These are phyloP conservation scores for Thecaphora frezii DNA, from an alignment of 1,284 basidiomycete species.

Conservation along the genomic window DNA sequence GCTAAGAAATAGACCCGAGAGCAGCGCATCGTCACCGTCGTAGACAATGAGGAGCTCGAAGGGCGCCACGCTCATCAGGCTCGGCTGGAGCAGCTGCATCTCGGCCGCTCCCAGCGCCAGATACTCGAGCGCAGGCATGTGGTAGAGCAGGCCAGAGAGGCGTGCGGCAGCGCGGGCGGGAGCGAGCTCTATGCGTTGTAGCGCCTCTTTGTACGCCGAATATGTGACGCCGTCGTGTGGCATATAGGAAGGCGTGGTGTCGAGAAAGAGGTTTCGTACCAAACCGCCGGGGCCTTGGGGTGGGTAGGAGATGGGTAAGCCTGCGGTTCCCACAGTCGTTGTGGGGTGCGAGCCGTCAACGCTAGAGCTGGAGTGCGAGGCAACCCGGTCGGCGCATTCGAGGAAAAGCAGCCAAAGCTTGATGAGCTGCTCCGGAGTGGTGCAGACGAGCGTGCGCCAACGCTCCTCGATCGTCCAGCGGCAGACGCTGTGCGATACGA, in stretches of 20 bases:
- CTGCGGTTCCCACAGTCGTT: no score
- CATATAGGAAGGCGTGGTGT: constrained; percentile 8
- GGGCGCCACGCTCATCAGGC: not conserved
- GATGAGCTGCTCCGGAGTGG: constrained; percentile 3
- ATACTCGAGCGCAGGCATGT: not conserved
- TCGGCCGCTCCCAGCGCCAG: not conserved
- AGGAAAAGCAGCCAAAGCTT: constrained; percentile 8
- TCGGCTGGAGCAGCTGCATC: not conserved
- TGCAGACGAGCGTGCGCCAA: constrained; percentile 33
- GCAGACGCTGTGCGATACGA: constrained; percentile 36
- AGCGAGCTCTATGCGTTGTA: not conserved
- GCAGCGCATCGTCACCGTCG: constrained; percentile 1
- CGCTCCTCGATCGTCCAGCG: constrained; percentile 22
- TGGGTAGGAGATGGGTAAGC: constrained; percentile 14
- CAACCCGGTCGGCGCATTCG: not conserved
- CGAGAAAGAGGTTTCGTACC: constrained; percentile 32
- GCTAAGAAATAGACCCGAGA: not conserved
- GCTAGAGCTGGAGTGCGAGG: constrained; percentile 4
- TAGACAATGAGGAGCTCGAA: constrained; percentile 5
- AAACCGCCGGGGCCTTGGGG: constrained; percentile 7
- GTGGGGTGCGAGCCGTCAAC: not conserved
- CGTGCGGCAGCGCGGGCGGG: not conserved
- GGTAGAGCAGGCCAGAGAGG: not conserved
- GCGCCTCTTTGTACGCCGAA: not conserved
- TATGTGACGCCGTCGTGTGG: not conserved